Evolutionary conservation across 176 grass and related monocot genomes (phyloP).

Genomic region (Aegilops tauschii): DNA sequence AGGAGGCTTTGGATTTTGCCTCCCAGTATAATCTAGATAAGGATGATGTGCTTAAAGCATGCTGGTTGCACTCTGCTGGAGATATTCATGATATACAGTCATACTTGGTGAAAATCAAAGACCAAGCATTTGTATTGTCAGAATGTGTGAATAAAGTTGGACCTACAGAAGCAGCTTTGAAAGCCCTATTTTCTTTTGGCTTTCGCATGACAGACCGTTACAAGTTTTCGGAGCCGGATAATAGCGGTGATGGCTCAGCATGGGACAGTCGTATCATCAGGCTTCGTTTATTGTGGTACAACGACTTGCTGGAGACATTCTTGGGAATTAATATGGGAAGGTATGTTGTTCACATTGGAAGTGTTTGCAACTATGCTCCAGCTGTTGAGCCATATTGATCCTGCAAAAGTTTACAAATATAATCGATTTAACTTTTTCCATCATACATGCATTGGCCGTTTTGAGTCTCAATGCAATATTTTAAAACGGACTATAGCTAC

Average conservation of each 20-base stretch:
- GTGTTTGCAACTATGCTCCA: conserved; percentile 22
- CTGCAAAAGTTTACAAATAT: conserved; percentile 9
- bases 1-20: conserved; percentile 75
- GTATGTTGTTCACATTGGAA: conserved; percentile 32
- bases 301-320: conserved; percentile 87
- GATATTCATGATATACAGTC: conserved; percentile 64
- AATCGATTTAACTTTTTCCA: conserved; percentile 13
- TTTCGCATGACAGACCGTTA: conserved; percentile 65
- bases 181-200: conserved; percentile 86
- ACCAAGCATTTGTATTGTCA: conserved; percentile 79
- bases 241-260: conserved; percentile 38
- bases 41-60: conserved; percentile 88
- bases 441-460: not conserved
- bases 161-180: conserved; percentile 61
- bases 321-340: conserved; percentile 98
- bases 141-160: conserved; percentile 85
- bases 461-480: not conserved
- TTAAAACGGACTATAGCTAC: not conserved
- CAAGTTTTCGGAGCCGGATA: conserved; percentile 59
- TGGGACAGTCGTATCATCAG: conserved; percentile 72
- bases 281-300: conserved; percentile 70
- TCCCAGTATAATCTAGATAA: conserved; percentile 62
- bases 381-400: conserved; percentile 9
- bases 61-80: conserved; percentile 59
- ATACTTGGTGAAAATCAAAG: conserved; percentile 77